phyloP scores from a whole-genome alignment of 2,329 filamentous ascomycete genomes.

The Penicillium sp. region DNA sequence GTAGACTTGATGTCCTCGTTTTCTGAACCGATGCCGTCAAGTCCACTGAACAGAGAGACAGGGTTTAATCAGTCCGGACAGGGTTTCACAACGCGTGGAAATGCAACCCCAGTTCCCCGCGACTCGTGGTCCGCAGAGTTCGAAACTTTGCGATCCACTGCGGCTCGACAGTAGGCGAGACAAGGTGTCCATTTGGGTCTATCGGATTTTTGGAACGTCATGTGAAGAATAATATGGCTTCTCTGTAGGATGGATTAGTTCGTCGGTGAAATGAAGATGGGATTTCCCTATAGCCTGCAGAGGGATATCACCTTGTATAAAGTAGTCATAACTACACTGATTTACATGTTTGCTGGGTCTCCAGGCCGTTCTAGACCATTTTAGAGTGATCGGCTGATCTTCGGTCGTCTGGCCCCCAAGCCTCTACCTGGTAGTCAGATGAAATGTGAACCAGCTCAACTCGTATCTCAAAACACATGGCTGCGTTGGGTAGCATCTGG shows the following conservation, averaged over 20 bases:
- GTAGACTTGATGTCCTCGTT: not conserved
- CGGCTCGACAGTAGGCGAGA: constrained; percentile 16
- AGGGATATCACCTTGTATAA: not conserved
- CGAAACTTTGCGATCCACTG: constrained; percentile 11
- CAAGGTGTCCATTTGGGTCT: not conserved
- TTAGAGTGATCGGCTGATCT: not conserved
- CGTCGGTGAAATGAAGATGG: not conserved
- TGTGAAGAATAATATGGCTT: not conserved
- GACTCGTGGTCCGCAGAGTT: constrained; percentile 18
- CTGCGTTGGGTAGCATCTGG: not conserved
- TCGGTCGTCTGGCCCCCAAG: not conserved
- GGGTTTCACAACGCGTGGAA: constrained; percentile 2
- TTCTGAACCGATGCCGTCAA: not conserved
- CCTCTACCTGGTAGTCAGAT: not conserved
- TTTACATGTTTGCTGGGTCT: not conserved
- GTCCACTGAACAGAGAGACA: not conserved
- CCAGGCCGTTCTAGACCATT: constrained; percentile 6
- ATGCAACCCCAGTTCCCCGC: constrained; percentile 7
- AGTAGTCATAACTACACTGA: not conserved
- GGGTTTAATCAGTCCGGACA: not conserved
- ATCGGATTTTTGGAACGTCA: constrained; percentile 1
- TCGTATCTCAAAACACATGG: constrained; percentile 8
- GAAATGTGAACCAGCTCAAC: not conserved
- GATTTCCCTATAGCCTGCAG: too few species aligned
- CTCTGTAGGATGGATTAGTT: not conserved